Conservation (phyloP, 129 eudicot genomes). For the Chrysanthemum lavandulifolium region DNA sequence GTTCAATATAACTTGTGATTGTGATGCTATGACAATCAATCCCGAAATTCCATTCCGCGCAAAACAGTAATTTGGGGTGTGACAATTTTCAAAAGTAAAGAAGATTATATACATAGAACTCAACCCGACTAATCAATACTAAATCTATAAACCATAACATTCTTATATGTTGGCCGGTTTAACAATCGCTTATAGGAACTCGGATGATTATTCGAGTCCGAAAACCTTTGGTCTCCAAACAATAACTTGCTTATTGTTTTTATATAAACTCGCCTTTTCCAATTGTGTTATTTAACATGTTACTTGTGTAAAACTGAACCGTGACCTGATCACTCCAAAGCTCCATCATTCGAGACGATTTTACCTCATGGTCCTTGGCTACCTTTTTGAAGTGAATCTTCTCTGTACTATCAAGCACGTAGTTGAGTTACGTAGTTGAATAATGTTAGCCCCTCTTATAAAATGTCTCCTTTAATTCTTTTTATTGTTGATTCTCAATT, state of each 20-base stretch:
- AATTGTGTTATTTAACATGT: constrained; percentile 35
- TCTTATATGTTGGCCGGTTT: constrained; percentile 39
- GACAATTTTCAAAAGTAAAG: too few species aligned
- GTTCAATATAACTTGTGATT: too few species aligned
- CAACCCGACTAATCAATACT: too few species aligned
- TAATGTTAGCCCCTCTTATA: too few species aligned
- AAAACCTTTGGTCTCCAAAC: constrained; percentile 54
- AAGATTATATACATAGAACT: too few species aligned
- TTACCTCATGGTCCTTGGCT: constrained; percentile 38
- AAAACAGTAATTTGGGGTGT: too few species aligned
- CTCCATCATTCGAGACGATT: constrained; percentile 62
- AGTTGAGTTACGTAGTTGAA: constrained; percentile 28
- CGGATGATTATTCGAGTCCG: constrained; percentile 15
- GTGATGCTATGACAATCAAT: too few species aligned
- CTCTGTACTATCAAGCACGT: constrained; percentile 32
- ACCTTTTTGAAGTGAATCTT: constrained; percentile 35
- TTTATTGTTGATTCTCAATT: too few species aligned
- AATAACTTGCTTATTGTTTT: constrained; percentile 18
- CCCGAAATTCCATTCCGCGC: too few species aligned
- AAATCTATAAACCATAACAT: constrained; percentile 65
- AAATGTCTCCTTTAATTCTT: too few species aligned
- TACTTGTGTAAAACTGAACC: constrained; percentile 60
- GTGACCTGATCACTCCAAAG: constrained; percentile 54
- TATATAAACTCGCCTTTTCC: constrained; percentile 59
- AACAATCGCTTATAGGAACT: too few species aligned